Percentiles rank a stretch among this genome's conserved stretches.
Evolutionary conservation across 2,329 filamentous ascomycete genomes (phyloP).

Genomic region (Helminthosporium solani): DNA sequence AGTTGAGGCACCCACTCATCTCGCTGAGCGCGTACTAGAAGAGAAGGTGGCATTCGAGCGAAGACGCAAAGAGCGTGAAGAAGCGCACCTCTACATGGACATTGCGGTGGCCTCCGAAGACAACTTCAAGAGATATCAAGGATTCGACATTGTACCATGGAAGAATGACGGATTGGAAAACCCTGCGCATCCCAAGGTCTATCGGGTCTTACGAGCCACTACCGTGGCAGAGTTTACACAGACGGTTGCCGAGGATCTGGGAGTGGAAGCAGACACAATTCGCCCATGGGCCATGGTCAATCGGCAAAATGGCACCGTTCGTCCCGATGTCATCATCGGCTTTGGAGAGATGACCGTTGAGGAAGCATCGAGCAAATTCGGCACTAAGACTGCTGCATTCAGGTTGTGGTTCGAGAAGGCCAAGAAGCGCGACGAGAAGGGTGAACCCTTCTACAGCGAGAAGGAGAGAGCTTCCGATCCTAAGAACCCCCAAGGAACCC

Average conservation of each 20-base stretch:
- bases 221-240: constrained; percentile 73
- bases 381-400: constrained; percentile 66
- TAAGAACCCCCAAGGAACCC: constrained; percentile 53
- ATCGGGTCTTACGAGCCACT: constrained; percentile 73
- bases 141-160: constrained; percentile 72
- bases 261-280: constrained; percentile 66
- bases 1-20: constrained; percentile 77
- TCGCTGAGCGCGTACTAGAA: constrained; percentile 76
- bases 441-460: constrained; percentile 70
- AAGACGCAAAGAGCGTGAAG: constrained; percentile 82
- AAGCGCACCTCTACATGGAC: constrained; percentile 89
- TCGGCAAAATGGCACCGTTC: constrained; percentile 92
- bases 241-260: constrained; percentile 69
- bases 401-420: constrained; percentile 79
- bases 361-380: constrained; percentile 69
- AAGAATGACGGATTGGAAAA: constrained; percentile 55
- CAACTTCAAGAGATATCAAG: constrained; percentile 77
- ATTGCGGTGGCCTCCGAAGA: constrained; percentile 79
- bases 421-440: constrained; percentile 69
- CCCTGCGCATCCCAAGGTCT: constrained; percentile 67
- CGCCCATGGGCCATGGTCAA: constrained; percentile 98
- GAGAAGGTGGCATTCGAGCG: constrained; percentile 76
- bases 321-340: constrained; percentile 83
- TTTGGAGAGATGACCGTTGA: constrained; percentile 67
- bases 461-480: constrained; percentile 61